A percentile compares a stretch with the other conserved stretches of the same genome.
phyloP scores from a whole-genome alignment of 2,329 filamentous ascomycete species.

The Scorias spongiosa region DNA sequence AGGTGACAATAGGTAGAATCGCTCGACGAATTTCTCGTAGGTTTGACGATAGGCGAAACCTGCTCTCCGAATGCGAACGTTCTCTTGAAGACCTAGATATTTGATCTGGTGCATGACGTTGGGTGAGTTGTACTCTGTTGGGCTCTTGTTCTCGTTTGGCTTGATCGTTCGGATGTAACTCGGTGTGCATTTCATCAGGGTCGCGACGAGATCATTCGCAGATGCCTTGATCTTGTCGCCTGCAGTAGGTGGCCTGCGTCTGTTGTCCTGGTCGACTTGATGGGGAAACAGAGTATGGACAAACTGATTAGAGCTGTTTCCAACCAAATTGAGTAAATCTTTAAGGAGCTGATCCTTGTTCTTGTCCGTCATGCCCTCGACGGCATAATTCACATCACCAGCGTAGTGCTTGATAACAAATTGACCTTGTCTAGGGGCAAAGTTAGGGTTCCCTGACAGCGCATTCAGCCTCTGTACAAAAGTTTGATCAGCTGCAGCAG shows the following conservation, averaged over 20 bases:
- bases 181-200: constrained; percentile 90
- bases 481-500: constrained; percentile 81
- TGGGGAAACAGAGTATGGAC: constrained; percentile 81
- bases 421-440: constrained; percentile 81
- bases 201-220: constrained; percentile 86
- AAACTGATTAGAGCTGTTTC: constrained; percentile 70
- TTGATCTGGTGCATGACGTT: constrained; percentile 98
- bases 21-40: constrained; percentile 95
- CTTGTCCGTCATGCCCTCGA: constrained; percentile 97
- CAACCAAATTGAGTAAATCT: constrained; percentile 76
- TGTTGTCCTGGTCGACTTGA: constrained; percentile 89
- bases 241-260: constrained; percentile 80
- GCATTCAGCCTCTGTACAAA: constrained; percentile 89
- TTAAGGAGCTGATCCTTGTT: constrained; percentile 97
- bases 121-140: constrained; percentile 74
- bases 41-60: constrained; percentile 95
- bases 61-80: constrained; percentile 89
- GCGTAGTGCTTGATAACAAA: constrained; percentile 99
- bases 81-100: constrained; percentile 97
- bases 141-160: constrained; percentile 96
- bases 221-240: constrained; percentile 93
- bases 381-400: constrained; percentile 85
- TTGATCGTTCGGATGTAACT: constrained; percentile 99
- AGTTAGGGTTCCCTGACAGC: constrained; percentile 73
- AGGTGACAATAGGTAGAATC: constrained; percentile 88